Evolutionary conservation across 2,329 filamentous ascomycete species (phyloP), one percentile per base, ranked within the genome.

Genomic region (Cercospora citrullina): DNA sequence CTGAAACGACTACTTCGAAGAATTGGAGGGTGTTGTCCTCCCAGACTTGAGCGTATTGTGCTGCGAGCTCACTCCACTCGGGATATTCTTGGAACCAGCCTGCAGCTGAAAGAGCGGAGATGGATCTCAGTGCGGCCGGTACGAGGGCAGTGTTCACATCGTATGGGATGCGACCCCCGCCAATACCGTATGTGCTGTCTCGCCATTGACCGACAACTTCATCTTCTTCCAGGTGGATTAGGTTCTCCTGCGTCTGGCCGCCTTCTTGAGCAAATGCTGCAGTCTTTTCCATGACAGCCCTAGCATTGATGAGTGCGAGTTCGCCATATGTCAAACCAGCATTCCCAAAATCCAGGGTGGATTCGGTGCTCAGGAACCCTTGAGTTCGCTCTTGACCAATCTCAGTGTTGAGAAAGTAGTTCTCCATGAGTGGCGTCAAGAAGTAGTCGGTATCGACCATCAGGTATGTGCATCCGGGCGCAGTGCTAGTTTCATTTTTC

Each of bases 81-180:
- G 81, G 71, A 64, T 85, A 81, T 2, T 81, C 75, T 0, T 84
- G 78, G 68, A 86, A 89, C 70, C 88, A 82, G 1, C 83, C 84
- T 0, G 80, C 78, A 0, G 76, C 76, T 2, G 86, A 79, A 1
- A 90, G 78, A 0, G 81, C 79, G 2, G 84, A 83, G 42, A 90
- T 88, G 1, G 87, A 83, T 10, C 85, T 82, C 0, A 90, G 80
- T 1, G 86, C 87, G 1, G 88, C 87, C 0, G 89, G 88, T 0
- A 85, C 86, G 0, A 90, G 80, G 0, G 86, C 88, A 0, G 86
- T 86, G 72, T 90, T 90, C 26, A 90, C 87, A 69, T 90, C 84
- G 73, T 87, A 90, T 0, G 88, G 87, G n/a, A 89, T 86, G 0
- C 85, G 82, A 1, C 87, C 88, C 36, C 87, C 87, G 1, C 86